A percentile compares a stretch with the other conserved stretches of the same genome.
Evolutionary conservation across 192 early-diverging fungal genomes (phyloP).

Genomic region (Coemansia sp.): DNA sequence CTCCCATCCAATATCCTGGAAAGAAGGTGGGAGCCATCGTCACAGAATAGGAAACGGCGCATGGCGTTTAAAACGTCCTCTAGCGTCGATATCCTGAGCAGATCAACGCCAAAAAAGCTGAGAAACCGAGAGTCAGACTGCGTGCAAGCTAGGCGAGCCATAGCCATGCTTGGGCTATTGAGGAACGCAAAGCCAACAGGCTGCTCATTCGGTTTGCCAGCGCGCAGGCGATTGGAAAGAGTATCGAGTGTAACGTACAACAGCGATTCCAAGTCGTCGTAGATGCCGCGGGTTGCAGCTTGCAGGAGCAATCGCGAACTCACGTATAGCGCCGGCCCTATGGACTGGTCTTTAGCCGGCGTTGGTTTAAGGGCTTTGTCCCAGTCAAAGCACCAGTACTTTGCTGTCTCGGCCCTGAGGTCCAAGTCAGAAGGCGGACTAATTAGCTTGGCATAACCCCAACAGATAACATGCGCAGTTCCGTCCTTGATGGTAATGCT

Average conservation of each 20-base stretch:
- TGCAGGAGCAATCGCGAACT: slow-evolving; percentile 7
- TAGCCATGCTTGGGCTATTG: background rate
- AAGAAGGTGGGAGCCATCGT: background rate
- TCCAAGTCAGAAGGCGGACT: background rate
- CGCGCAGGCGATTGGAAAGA: background rate
- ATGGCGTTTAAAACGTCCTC: background rate
- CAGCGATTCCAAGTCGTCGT: slow-evolving; percentile 22
- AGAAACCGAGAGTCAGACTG: background rate
- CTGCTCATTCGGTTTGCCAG: background rate
- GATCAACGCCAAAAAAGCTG: background rate
- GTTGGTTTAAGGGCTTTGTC: background rate
- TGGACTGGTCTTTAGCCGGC: background rate
- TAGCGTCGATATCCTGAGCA: background rate
- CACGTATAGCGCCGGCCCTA: slow-evolving; percentile 4
- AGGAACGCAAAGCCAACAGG: background rate
- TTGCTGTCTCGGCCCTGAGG: background rate
- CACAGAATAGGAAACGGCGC: background rate
- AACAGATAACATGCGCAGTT: slow-evolving; percentile 3
- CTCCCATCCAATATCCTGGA: background rate
- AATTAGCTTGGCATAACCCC: slow-evolving; percentile 11
- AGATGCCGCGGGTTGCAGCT: background rate
- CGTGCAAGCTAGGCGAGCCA: background rate
- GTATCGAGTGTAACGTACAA: slow-evolving; percentile 7
- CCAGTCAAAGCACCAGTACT: background rate
- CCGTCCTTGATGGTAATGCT: slow-evolving; percentile 14